A percentile compares a stretch with the other conserved stretches of the same genome.
Evolutionary conservation across 108 stramenopile species (phyloP).

Genomic region (Bacterosira constricta): DNA sequence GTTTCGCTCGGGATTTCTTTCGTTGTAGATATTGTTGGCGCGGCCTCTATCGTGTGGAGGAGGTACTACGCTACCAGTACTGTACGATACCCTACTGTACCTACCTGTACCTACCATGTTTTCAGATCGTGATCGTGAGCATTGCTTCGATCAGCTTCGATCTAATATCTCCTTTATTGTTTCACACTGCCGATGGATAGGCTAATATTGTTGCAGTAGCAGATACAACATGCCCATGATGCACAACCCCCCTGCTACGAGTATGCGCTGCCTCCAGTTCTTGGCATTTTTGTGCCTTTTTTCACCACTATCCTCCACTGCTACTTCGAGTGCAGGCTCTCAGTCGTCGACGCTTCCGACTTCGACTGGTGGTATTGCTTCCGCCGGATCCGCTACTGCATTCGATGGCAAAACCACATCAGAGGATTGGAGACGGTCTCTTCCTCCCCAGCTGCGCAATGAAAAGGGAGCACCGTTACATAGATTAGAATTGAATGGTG

Average conservation of each 20-base stretch:
- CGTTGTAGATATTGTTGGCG: too few relatives aligned
- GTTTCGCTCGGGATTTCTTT: too few relatives aligned
- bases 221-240: too few relatives aligned
- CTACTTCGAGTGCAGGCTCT: not conserved
- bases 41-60: too few relatives aligned
- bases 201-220: too few relatives aligned
- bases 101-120: too few relatives aligned
- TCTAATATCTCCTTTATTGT: too few relatives aligned
- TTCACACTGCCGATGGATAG: too few relatives aligned
- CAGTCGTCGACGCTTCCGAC: not conserved
- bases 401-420: not conserved
- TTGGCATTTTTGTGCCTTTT: not conserved
- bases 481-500: slow-evolving; percentile 16
- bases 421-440: slow-evolving; percentile 27
- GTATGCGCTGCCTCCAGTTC: not conserved
- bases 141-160: too few relatives aligned
- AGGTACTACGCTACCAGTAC: too few relatives aligned
- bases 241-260: not conserved
- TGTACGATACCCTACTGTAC: too few relatives aligned
- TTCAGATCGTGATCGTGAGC: too few relatives aligned
- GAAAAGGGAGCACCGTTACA: slow-evolving; percentile 37
- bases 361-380: not conserved
- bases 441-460: slow-evolving; percentile 22
- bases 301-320: not conserved
- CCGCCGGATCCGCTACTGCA: not conserved